A percentile compares a stretch with the other conserved stretches of the same genome.
Evolutionary conservation across 139 green algal species (phyloP).

Genomic region (Asterochloris sp.): DNA sequence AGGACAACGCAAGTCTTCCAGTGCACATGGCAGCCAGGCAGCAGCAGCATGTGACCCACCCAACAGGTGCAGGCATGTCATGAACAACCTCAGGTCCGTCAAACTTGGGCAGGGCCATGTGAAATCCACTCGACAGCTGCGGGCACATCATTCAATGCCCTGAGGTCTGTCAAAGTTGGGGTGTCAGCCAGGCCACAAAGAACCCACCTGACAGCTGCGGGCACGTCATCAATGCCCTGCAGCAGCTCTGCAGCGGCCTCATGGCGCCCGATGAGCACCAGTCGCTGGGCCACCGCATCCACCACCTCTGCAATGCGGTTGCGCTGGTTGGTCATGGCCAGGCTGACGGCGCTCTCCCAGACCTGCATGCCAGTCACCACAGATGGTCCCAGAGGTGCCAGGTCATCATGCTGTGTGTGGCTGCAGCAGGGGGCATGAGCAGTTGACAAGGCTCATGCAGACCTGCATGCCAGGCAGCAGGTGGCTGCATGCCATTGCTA

Average conservation of each 20-base stretch:
- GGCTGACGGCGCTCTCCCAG: conserved; percentile 50
- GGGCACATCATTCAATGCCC: conserved; percentile 50
- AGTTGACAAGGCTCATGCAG: too few species aligned
- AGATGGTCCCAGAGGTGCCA: neutral
- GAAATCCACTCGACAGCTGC: conserved; percentile 37
- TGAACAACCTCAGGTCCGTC: too few species aligned
- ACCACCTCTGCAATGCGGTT: conserved; percentile 62
- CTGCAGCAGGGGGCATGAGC: too few species aligned
- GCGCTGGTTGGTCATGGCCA: conserved; percentile 63
- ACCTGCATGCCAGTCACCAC: conserved; percentile 13
- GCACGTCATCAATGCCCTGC: conserved; percentile 53
- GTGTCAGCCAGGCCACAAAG: too few species aligned
- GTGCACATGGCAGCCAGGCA: too few species aligned
- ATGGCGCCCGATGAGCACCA: conserved; percentile 51
- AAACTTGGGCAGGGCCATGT: too few species aligned
- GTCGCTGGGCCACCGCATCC: conserved; percentile 42
- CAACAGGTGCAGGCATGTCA: too few species aligned
- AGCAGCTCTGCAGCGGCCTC: conserved; percentile 62
- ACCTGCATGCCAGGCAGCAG: too few species aligned
- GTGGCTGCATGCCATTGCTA: too few species aligned
- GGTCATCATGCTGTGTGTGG: too few species aligned
- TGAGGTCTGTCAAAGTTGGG: conserved; percentile 7
- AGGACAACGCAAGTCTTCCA: too few species aligned
- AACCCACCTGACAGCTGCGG: conserved; percentile 41
- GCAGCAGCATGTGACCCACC: too few species aligned